Base-by-base conservation (phyloP, 2,329 filamentous ascomycete species). In the Ramularia endophylla region DNA sequence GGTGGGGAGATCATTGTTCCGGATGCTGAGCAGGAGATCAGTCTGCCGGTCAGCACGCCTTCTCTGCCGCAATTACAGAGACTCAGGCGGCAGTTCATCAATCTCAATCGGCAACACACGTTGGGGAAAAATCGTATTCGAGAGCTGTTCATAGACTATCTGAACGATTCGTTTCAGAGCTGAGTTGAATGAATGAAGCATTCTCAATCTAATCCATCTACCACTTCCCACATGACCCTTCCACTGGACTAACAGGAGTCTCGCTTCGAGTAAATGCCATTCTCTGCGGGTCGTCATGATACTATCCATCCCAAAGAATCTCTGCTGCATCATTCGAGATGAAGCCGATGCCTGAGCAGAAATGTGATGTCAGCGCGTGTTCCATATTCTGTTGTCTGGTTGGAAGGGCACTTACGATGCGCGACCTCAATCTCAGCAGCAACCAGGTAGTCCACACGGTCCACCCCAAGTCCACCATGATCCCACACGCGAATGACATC, bases 31-130 rank as follows among this genome's bases (percentile, higher is more conserved):
- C 62, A 58, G 38, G 37, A 81, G 42, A 64, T 92, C 16, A 74
- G 81, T 50, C 66, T 92, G 36, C 85, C 86, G 0, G 78, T 75
- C 46, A 79, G 77, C 48, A 67, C 87, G 36, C 81, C 81, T 1
- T 56, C 54, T 11, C 60, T 92, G 31, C 81, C 86, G 7, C 83
- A 87, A 60, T 66, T 94, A 51, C 87, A 94, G 66, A 74, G 87
- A 49, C 67, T 89, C 53, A 73, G 87, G 45, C 74, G 87, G 55
- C 85, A 87, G 36, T 94, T 86, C 65, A 80, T 90, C 53, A 76
- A 73, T 4, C 62, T 94, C 60, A 89, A 89, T 53, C 71, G 87
- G 67, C 56, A 84, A 72, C 58, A 88, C 51, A 65, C 55, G 36
- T 54, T 73, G 37, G 57, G 55, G 29, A 65, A 65, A 43, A 51